A percentile compares a stretch with the other conserved stretches of the same genome.
Evolutionary conservation across 2,329 filamentous ascomycete species (phyloP).

Genomic region (Dryadomyces quercivorus): DNA sequence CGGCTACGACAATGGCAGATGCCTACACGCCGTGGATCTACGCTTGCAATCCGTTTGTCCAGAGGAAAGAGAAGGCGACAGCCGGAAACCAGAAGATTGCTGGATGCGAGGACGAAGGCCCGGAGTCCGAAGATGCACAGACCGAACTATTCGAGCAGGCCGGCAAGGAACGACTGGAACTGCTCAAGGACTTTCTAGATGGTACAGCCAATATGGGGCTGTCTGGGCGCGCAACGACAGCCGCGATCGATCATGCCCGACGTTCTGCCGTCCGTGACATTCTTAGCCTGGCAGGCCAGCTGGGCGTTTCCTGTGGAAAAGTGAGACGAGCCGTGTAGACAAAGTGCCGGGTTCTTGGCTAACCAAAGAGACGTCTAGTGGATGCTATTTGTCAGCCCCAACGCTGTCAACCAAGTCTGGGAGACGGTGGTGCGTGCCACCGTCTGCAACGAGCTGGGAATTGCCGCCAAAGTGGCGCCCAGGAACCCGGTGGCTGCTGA

Average conservation of each 20-base stretch:
- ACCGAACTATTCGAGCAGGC: slow-evolving; percentile 36
- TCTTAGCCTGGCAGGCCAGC: slow-evolving; percentile 44
- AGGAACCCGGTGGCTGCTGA: slow-evolving; percentile 22
- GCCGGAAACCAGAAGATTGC: slow-evolving; percentile 24
- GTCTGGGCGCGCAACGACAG: slow-evolving; percentile 24
- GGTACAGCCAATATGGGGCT: slow-evolving; percentile 27
- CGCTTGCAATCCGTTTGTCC: slow-evolving; percentile 51
- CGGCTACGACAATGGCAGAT: slow-evolving; percentile 42
- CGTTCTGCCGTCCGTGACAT: slow-evolving; percentile 41
- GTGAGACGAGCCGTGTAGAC: slow-evolving; percentile 20
- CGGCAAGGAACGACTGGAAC: slow-evolving; percentile 36
- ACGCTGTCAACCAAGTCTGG: slow-evolving; percentile 53
- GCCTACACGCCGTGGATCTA: slow-evolving; percentile 55
- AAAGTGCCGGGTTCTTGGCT: neutral
- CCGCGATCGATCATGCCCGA: slow-evolving; percentile 37
- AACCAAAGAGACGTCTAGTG: slow-evolving; percentile 34
- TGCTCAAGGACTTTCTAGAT: slow-evolving; percentile 35
- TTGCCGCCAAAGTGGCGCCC: slow-evolving; percentile 61
- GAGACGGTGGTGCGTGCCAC: slow-evolving; percentile 53
- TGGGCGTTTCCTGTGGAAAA: slow-evolving; percentile 54
- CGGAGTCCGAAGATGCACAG: slow-evolving; percentile 32
- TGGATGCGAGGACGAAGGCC: slow-evolving; percentile 37
- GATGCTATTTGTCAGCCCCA: slow-evolving; percentile 55
- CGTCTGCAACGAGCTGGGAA: slow-evolving; percentile 56
- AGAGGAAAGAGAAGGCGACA: slow-evolving; percentile 20